Percentiles rank a stretch among this genome's conserved stretches.
These are phyloP conservation scores for Fusarium tuaranense DNA, from an alignment of 2,329 filamentous ascomycete species.

Conservation along the genomic window DNA sequence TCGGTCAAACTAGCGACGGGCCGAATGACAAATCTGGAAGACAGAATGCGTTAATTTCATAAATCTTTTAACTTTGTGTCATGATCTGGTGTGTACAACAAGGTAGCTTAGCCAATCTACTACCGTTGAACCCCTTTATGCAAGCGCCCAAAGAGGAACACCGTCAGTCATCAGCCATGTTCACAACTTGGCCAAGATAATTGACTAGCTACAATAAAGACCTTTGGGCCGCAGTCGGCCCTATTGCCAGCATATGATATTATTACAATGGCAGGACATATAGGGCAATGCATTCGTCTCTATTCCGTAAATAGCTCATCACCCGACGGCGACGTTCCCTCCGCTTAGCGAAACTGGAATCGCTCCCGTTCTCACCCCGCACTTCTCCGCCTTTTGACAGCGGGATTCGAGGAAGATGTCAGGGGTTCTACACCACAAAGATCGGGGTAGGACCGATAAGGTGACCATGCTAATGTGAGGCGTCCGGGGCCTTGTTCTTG, in stretches of 20 bases:
- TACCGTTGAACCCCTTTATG: no score
- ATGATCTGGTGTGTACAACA: no score
- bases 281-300: not conserved
- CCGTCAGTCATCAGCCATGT: not conserved
- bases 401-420: not conserved
- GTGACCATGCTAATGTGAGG: not conserved
- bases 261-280: not conserved
- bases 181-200: not conserved
- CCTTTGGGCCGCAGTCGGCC: not conserved
- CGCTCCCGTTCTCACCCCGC: not conserved
- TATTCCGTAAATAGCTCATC: constrained; percentile 1
- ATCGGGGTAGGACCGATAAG: constrained; percentile 2
- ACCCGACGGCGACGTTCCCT: constrained; percentile 2
- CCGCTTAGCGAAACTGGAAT: constrained; percentile 3
- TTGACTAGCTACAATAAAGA: not conserved
- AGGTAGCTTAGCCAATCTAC: no score
- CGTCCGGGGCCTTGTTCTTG: not conserved
- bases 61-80: not conserved
- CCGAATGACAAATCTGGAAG: not conserved
- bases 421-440: not conserved
- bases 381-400: constrained; percentile 2
- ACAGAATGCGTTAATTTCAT: not conserved
- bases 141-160: not conserved
- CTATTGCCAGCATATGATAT: not conserved
- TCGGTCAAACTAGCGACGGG: constrained; percentile 1